Evolutionary conservation across 2,329 filamentous ascomycete genomes (phyloP).

Genomic region (Lachnellula cervina): DNA sequence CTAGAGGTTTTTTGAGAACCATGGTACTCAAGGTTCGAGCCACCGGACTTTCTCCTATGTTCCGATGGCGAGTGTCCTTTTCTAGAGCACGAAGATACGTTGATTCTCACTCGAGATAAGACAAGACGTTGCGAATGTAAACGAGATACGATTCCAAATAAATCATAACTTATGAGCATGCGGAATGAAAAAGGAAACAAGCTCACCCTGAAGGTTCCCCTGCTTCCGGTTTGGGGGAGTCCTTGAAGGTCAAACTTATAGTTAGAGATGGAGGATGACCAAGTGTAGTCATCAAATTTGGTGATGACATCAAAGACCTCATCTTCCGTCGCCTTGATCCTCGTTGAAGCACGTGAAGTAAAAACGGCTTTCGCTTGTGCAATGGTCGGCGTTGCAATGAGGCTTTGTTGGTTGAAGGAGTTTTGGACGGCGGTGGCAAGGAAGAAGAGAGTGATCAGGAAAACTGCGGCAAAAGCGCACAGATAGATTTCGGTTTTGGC

Average conservation of each 20-base stretch:
- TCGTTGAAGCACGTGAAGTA: conserved; percentile 12
- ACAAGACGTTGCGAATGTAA: no score
- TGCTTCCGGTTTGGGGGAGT: conserved; percentile 8
- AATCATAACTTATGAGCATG: no score
- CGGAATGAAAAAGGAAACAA: background rate
- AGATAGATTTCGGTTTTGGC: background rate
- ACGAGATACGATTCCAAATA: no score
- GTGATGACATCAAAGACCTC: conserved; percentile 2
- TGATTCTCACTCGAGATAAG: no score
- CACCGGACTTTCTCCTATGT: no score
- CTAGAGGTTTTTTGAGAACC: no score
- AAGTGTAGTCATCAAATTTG: conserved; percentile 14
- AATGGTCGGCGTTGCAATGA: conserved; percentile 16
- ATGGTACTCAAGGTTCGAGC: no score
- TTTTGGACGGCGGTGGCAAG: background rate
- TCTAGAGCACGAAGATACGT: no score
- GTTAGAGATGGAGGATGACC: conserved; percentile 1
- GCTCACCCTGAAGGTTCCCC: conserved; percentile 17
- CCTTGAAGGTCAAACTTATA: conserved; percentile 16
- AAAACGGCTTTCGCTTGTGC: conserved; percentile 9
- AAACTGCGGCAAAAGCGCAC: background rate
- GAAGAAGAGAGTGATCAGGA: background rate
- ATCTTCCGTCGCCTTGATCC: no score
- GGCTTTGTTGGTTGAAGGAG: conserved; percentile 2
- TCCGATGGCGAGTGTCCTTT: no score